Conservation (phyloP, 2,329 filamentous ascomycete genomes). For the Talaromyces sp. region DNA sequence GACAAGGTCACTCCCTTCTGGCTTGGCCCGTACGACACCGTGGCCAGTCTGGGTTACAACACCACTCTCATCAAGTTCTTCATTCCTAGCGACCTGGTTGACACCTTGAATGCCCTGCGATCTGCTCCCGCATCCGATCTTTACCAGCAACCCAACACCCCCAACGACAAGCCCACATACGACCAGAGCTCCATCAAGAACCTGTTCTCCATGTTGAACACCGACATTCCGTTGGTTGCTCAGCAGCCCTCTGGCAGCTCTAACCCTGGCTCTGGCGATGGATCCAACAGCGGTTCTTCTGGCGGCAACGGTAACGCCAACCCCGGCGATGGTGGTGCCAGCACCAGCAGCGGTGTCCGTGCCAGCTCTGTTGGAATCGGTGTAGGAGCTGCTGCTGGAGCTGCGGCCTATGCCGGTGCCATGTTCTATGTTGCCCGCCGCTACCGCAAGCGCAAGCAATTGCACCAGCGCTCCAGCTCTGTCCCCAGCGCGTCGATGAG, state of each 20-base stretch:
- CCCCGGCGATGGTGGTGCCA: conserved; percentile 42
- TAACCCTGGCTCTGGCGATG: conserved; percentile 28
- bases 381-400: conserved; percentile 69
- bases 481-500: conserved; percentile 62
- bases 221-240: conserved; percentile 65
- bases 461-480: conserved; percentile 72
- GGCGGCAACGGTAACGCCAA: conserved; percentile 29
- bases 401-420: conserved; percentile 81
- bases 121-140: conserved; percentile 65
- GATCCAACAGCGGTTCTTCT: conserved; percentile 39
- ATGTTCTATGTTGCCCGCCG: conserved; percentile 91
- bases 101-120: conserved; percentile 63
- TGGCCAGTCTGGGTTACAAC: conserved; percentile 62
- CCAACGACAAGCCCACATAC: conserved; percentile 10
- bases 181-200: conserved; percentile 54
- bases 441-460: conserved; percentile 79
- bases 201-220: conserved; percentile 77
- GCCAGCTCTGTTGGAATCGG: conserved; percentile 60
- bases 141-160: conserved; percentile 61
- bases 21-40: conserved; percentile 72
- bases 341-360: conserved; percentile 31
- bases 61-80: conserved; percentile 74
- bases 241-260: conserved; percentile 6
- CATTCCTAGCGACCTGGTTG: conserved; percentile 66
- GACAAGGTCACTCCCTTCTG: conserved; percentile 61